These are phyloP conservation scores for Solanum arcanum DNA, from an alignment of 257 asterid species.

Conservation along the genomic window DNA sequence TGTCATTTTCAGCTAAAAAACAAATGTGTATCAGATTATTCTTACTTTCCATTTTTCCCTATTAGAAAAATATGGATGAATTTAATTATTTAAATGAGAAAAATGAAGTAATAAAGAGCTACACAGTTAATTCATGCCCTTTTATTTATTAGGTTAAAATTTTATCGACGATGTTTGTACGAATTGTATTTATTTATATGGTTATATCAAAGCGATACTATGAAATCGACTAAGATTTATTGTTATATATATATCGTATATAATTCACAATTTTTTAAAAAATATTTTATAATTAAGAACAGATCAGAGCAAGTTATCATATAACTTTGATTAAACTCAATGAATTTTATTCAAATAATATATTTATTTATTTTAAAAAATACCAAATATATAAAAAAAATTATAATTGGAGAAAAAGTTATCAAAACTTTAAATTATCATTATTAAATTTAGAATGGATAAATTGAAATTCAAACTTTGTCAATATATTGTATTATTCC, in stretches of 20 bases:
- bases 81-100: not conserved
- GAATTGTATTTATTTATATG: not conserved
- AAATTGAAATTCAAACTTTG: too few relatives aligned
- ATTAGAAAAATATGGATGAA: not conserved
- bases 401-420: too few relatives aligned
- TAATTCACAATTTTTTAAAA: too few relatives aligned
- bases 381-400: too few relatives aligned
- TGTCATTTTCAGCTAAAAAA: not conserved
- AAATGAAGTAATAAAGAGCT: not conserved
- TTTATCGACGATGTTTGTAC: not conserved
- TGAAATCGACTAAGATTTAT: not conserved
- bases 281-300: too few relatives aligned
- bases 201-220: not conserved
- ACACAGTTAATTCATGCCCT: not conserved
- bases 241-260: too few relatives aligned
- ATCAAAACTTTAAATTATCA: too few relatives aligned
- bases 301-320: not conserved
- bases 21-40: not conserved
- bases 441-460: too few relatives aligned
- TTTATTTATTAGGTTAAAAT: not conserved
- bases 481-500: not conserved
- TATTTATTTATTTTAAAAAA: too few relatives aligned
- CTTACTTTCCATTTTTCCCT: not conserved
- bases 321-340: not conserved
- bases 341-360: too few relatives aligned